These are phyloP conservation scores for Gomphus bonarii DNA, from an alignment of 1,284 basidiomycete species.

Conservation along the genomic window DNA sequence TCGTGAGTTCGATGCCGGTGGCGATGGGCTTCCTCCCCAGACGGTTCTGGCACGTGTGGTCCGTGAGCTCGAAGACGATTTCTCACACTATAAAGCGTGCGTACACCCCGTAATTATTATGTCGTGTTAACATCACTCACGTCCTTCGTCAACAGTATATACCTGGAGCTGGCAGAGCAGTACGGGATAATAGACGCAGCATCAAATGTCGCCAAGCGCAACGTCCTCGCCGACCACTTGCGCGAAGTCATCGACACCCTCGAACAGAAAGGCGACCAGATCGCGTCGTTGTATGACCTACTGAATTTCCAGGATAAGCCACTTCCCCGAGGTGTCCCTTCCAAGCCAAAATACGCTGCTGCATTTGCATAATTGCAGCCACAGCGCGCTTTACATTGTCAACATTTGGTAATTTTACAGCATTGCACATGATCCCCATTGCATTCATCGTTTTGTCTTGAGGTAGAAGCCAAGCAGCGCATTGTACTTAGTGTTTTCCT, in stretches of 20 bases:
- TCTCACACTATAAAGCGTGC: slow-evolving; percentile 81
- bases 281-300: slow-evolving; percentile 73
- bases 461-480: neutral
- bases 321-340: neutral
- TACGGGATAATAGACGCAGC: slow-evolving; percentile 81
- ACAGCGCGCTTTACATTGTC: too few relatives aligned
- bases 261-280: slow-evolving; percentile 87
- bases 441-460: slow-evolving; percentile 7
- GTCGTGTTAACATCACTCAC: neutral
- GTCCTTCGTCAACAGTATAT: slow-evolving; percentile 47
- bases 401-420: neutral
- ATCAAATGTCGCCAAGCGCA: slow-evolving; percentile 68
- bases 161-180: slow-evolving; percentile 79
- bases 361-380: neutral
- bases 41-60: slow-evolving; percentile 73
- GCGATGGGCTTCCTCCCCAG: slow-evolving; percentile 60
- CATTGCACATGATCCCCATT: neutral
- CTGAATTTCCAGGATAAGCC: slow-evolving; percentile 56
- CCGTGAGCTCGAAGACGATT: slow-evolving; percentile 82
- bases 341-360: neutral
- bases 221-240: slow-evolving; percentile 74
- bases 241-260: slow-evolving; percentile 83
- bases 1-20: slow-evolving; percentile 31
- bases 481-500: neutral
- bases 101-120: slow-evolving; percentile 16